Conservation (phyloP, 2,329 filamentous ascomycete genomes). For the Arthrobotrys conoides region DNA sequence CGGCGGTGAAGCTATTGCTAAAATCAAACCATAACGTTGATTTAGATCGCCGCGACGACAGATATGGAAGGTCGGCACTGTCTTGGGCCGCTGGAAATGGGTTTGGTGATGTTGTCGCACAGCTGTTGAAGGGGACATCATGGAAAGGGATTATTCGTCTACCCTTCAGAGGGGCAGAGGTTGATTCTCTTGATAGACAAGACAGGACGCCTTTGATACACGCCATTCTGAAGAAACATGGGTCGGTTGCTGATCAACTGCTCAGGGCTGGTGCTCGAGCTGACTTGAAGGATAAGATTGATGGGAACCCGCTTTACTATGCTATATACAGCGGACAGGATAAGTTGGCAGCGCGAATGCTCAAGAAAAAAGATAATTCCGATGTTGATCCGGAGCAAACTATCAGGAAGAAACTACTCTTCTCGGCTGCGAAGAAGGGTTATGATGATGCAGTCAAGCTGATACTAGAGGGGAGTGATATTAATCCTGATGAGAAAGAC, state of each 20-base stretch:
- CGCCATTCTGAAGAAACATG: too few species aligned
- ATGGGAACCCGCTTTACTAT: slow-evolving; percentile 28
- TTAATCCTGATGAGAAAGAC: too few species aligned
- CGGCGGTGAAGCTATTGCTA: slow-evolving; percentile 16
- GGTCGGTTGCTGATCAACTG: neutral
- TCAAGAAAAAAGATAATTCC: too few species aligned
- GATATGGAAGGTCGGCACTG: slow-evolving; percentile 34
- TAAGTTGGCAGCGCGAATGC: too few species aligned
- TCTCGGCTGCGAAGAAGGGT: too few species aligned
- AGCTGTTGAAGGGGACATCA: neutral
- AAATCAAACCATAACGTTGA: too few species aligned
- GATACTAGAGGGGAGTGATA: too few species aligned
- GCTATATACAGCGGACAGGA: slow-evolving; percentile 2
- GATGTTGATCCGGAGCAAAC: too few species aligned
- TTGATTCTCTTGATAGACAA: slow-evolving; percentile 1
- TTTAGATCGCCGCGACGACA: slow-evolving; percentile 31
- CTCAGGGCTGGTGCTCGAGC: slow-evolving; percentile 1
- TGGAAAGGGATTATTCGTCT: slow-evolving; percentile 9
- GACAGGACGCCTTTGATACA: slow-evolving; percentile 2
- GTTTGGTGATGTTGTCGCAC: neutral
- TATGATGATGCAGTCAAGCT: too few species aligned
- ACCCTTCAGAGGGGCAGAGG: neutral
- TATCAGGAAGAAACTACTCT: too few species aligned
- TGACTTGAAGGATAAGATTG: neutral
- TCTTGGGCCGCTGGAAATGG: slow-evolving; percentile 38